Base-by-base conservation (phyloP, 2,329 filamentous ascomycete genomes). In the Penicillium sp. region DNA sequence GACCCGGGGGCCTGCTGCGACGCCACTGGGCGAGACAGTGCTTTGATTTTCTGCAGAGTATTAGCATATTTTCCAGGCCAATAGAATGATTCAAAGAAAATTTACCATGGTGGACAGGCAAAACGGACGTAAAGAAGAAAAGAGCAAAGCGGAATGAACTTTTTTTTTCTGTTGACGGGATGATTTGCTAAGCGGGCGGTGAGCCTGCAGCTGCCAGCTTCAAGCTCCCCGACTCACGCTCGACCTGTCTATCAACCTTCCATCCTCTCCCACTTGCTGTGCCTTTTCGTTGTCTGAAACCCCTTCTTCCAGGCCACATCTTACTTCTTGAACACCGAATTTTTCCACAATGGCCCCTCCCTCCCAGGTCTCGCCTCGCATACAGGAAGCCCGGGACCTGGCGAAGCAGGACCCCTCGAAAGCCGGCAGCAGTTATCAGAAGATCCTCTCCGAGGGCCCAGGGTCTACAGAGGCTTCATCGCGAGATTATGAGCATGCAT, bases 371-470 rank as follows among this genome's bases (percentile, higher is more conserved):
- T 80, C 82, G 66, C 81, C 83, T 74, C 84, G 89, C 81, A 88
- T 97, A 84, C 87, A 89, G 78, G 91, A 97, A 84, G 93, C 92
- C 75, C 88, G 93, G 83, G 87, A 90, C 81, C 81, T 93, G 71
- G 85, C 86, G 66, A 92, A 91, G 81, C 84, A 87, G 63, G 86
- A 96, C 72, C 90, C 93, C 65, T 80, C 84, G 70, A 90, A 95
- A 82, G 91, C 93, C 62, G 92, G 96, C 80, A 81, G 84, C 69
- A 86, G 91, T 74, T 98, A 93, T 83, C 91, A 93, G 78, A 89
- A 95, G 55, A 90, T 98, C 73, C 86, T 97, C 65, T 88, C 91
- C 52, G 89, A 90, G 78, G 87, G 91, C 37, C 92, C 93, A 22
- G 90, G 90, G 52, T 87, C 89, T 58, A 95, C 87, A 58, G 95